phyloP scores from a whole-genome alignment of 768 basidiomycete genomes.

The Rhizopogon roseolus region DNA sequence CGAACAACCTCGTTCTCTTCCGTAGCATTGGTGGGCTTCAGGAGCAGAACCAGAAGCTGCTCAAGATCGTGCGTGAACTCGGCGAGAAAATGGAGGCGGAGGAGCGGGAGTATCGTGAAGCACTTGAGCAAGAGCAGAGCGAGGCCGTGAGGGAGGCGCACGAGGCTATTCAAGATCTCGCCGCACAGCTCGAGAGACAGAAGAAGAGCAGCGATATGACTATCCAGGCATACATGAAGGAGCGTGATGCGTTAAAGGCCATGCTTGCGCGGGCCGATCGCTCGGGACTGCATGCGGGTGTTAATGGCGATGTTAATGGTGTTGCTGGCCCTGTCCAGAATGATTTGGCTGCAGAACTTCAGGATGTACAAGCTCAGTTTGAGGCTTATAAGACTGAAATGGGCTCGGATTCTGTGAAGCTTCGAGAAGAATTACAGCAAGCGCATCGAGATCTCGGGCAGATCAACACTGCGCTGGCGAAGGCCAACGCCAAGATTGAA shows the following conservation, averaged over 20 bases:
- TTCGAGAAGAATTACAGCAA: slow-evolving; percentile 64
- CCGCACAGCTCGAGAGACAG: slow-evolving; percentile 73
- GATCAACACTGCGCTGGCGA: slow-evolving; percentile 66
- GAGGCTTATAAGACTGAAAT: slow-evolving; percentile 79
- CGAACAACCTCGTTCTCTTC: slow-evolving; percentile 86
- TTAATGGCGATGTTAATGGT: slow-evolving; percentile 31
- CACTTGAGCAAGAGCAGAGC: slow-evolving; percentile 67
- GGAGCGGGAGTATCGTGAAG: slow-evolving; percentile 69
- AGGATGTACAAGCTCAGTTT: slow-evolving; percentile 73
- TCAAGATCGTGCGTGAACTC: slow-evolving; percentile 79
- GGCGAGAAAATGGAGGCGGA: slow-evolving; percentile 82
- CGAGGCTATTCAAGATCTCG: slow-evolving; percentile 76
- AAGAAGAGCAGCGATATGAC: slow-evolving; percentile 65
- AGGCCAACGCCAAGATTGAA: slow-evolving; percentile 79
- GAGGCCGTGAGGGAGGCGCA: slow-evolving; percentile 87
- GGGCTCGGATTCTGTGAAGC: slow-evolving; percentile 64
- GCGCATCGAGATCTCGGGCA: slow-evolving; percentile 68
- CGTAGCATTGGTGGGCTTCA: slow-evolving; percentile 76
- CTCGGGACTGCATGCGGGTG: slow-evolving; percentile 8
- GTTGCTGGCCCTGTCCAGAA: slow-evolving; percentile 11
- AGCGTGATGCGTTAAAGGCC: slow-evolving; percentile 78
- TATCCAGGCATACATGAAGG: slow-evolving; percentile 79
- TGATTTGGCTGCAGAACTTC: slow-evolving; percentile 56
- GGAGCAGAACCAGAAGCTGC: slow-evolving; percentile 84
- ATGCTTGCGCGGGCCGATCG: slow-evolving; percentile 59